These are phyloP conservation scores for Aspergillus indologenus DNA, from an alignment of 495 filamentous ascomycete genomes.

Conservation along the genomic window DNA sequence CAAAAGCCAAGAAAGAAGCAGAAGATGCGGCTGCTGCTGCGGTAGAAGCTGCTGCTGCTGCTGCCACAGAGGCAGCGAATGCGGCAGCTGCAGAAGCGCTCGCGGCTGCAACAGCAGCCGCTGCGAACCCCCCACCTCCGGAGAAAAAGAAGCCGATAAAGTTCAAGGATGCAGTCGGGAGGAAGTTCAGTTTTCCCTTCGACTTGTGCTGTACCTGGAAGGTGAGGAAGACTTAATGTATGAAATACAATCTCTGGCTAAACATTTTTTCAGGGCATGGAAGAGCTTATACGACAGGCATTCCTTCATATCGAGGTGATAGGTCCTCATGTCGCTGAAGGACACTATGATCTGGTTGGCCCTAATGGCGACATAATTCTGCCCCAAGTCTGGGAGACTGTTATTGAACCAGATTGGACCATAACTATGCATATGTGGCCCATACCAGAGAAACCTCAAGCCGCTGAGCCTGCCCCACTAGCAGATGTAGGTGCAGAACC, in stretches of 20 bases:
- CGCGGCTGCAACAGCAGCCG: slow-evolving; percentile 25
- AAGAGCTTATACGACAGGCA: slow-evolving; percentile 81
- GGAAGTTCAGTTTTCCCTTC: slow-evolving; percentile 84
- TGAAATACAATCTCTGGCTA: slow-evolving; percentile 13
- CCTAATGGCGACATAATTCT: slow-evolving; percentile 87
- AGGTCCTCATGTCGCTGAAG: slow-evolving; percentile 76
- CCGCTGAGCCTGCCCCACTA: slow-evolving; percentile 36
- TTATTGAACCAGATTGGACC: slow-evolving; percentile 81
- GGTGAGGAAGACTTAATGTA: slow-evolving; percentile 44
- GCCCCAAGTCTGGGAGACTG: slow-evolving; percentile 81
- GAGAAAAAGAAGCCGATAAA: slow-evolving; percentile 66
- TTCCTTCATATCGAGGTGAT: slow-evolving; percentile 82
- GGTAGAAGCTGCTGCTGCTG: slow-evolving; percentile 22
- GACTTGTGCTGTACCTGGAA: slow-evolving; percentile 77
- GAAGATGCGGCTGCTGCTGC: slow-evolving; percentile 36
- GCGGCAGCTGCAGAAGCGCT: slow-evolving; percentile 29
- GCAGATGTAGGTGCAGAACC: slow-evolving; percentile 22
- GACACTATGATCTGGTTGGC: slow-evolving; percentile 80
- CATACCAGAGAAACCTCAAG: slow-evolving; percentile 60
- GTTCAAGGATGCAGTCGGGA: slow-evolving; percentile 82
- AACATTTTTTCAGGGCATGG: slow-evolving; percentile 62
- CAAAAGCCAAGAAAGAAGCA: slow-evolving; percentile 29
- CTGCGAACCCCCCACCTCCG: slow-evolving; percentile 28
- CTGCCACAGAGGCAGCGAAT: slow-evolving; percentile 22
- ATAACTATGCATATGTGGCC: slow-evolving; percentile 99